These are phyloP conservation scores for Globisporangium lucens DNA, from an alignment of 352 stramenopile genomes.

Conservation along the genomic window DNA sequence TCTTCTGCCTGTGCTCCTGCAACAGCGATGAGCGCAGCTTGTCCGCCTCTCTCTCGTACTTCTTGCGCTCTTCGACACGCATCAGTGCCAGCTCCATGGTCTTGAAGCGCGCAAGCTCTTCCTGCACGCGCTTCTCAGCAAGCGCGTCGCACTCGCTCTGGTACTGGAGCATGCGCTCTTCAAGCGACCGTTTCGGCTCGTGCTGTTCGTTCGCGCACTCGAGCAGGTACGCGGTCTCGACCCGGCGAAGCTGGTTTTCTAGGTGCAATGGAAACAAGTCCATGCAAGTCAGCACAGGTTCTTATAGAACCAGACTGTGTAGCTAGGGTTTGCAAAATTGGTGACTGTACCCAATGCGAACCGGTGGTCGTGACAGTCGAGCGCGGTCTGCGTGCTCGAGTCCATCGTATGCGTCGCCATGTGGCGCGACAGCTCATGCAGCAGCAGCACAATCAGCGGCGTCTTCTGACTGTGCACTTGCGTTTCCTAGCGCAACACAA, in stretches of 20 bases:
- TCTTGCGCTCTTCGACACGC: constrained; percentile 58
- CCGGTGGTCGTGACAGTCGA: constrained; percentile 68
- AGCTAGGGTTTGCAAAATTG: neutral
- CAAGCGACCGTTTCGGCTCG: constrained; percentile 34
- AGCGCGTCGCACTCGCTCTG: constrained; percentile 63
- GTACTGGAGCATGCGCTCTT: constrained; percentile 66
- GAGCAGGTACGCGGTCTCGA: constrained; percentile 58
- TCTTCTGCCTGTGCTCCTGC: constrained; percentile 47
- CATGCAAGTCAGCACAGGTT: too few relatives aligned
- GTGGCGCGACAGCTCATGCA: constrained; percentile 33
- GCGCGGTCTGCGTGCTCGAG: constrained; percentile 48
- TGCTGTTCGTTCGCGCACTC: constrained; percentile 38
- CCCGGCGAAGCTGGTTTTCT: constrained; percentile 64
- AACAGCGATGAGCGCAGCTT: constrained; percentile 34
- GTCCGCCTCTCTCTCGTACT: constrained; percentile 50
- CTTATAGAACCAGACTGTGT: neutral
- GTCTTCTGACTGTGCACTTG: constrained; percentile 20
- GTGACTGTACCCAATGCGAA: constrained; percentile 30
- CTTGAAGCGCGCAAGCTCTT: constrained; percentile 58
- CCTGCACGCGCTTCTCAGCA: constrained; percentile 44
- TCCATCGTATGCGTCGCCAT: constrained; percentile 38
- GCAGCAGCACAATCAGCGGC: constrained; percentile 32
- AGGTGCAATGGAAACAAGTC: neutral
- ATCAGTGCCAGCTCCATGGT: constrained; percentile 48
- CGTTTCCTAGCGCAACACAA: constrained; percentile 7